phyloP scores from a whole-genome alignment of 192 early-diverging fungal genomes.

The Linnemannia elongata region DNA sequence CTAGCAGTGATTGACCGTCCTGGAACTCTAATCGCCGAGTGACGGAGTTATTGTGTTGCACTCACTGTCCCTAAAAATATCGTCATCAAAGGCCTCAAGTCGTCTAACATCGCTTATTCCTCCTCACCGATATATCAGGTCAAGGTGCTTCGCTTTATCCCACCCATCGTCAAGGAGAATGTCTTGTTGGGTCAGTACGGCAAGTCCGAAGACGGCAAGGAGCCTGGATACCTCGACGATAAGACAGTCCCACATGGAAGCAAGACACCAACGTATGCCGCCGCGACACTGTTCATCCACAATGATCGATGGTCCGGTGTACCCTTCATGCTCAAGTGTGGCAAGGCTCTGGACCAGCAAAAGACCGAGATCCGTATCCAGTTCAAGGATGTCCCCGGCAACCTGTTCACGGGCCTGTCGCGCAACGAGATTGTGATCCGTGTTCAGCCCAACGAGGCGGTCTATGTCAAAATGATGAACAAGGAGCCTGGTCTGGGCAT shows the following conservation, averaged over 20 bases:
- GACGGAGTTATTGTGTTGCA: background rate
- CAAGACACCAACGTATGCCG: slow-evolving; percentile 94
- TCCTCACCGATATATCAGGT: slow-evolving; percentile 34
- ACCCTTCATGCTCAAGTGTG: slow-evolving; percentile 89
- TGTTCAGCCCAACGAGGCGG: slow-evolving; percentile 94
- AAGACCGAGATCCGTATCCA: slow-evolving; percentile 97
- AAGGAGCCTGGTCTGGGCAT: slow-evolving; percentile 93
- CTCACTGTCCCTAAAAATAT: background rate
- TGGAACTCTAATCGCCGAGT: background rate
- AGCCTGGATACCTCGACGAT: slow-evolving; percentile 95
- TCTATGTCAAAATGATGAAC: slow-evolving; percentile 98
- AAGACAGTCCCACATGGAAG: slow-evolving; percentile 86
- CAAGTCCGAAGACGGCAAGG: slow-evolving; percentile 81
- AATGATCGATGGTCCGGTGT: slow-evolving; percentile 97
- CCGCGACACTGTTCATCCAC: slow-evolving; percentile 87
- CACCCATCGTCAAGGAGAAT: slow-evolving; percentile 84
- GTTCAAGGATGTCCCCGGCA: slow-evolving; percentile 92
- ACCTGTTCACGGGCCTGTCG: slow-evolving; percentile 79
- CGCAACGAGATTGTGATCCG: slow-evolving; percentile 98
- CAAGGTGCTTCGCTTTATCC: slow-evolving; percentile 85
- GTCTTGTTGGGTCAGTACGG: slow-evolving; percentile 93
- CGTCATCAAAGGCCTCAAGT: background rate
- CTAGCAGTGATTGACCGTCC: background rate
- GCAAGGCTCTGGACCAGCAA: slow-evolving; percentile 92
- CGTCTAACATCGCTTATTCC: background rate